Base-by-base conservation (phyloP, 768 basidiomycete species). In the Calocera cornea region DNA sequence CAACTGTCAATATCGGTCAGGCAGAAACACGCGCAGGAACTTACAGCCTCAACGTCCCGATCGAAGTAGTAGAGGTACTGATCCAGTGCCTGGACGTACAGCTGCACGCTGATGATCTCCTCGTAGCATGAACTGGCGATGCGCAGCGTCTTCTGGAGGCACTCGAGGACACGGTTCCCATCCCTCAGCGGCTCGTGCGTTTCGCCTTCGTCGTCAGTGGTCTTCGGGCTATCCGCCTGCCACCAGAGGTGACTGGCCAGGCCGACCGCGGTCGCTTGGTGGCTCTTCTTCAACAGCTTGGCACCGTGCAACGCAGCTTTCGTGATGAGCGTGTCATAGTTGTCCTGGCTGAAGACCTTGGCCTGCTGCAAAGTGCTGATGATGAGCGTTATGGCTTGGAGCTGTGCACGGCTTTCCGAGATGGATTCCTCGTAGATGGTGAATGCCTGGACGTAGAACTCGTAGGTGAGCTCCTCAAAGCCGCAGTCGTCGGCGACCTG, bases 221-320 rank as follows among this genome's bases (percentile, higher is more conserved):
- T 33, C 41, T 36, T 40, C 44, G 64, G 73, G 5, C 81, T 76
- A 29, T 85, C 80, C 69, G 89, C 89, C 75, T 98, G 97, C 95
- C 95, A 99, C 95, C 95, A 99, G 71, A 99, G 78, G 78, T 99
- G 97, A 75, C 94, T 97, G 8, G 97, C 97, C 34, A 93, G 81
- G 64, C 90, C 87, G 24, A 98, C 97, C 2, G 95, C 97, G 10
- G 87, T 91, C 14, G 95, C 89, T 77, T 98, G 97, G 76, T 97
- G 95, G 14, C 92, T 92, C 83, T 99, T 98, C 83, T 99, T 99
- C 77, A 99, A 77, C 70, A 98, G 78, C 78, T 95, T 95, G 34
- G 94, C 90, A 2, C 92, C 94, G 76, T 99, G 97, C 70, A 98
- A 78, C 5, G 95, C 95, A n/a, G 95, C 97, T 78, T 99, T 98